Conservation (phyloP, 179 eudicot species). For the Patellifolia procumbens region DNA sequence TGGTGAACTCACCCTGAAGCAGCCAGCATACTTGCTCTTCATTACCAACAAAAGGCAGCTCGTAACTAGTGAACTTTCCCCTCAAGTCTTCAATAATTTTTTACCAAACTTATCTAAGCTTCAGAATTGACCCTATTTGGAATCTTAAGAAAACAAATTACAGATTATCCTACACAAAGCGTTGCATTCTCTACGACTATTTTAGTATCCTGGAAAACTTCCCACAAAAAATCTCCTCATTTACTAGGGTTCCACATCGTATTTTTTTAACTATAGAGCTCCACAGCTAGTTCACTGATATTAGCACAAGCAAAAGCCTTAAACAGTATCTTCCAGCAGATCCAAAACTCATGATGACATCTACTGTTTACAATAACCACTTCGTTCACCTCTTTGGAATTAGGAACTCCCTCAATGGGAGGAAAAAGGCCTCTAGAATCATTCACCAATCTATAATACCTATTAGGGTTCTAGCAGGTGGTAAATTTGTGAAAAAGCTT, state of each 20-base stretch:
- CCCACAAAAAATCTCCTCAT: not conserved
- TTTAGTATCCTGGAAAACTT: not conserved
- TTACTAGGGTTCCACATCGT: not conserved
- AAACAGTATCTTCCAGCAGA: conserved; percentile 1
- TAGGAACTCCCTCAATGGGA: not conserved
- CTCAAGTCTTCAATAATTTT: not conserved
- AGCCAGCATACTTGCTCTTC: not conserved
- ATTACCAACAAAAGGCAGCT: not conserved
- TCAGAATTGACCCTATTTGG: not conserved
- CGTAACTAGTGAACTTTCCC: not conserved
- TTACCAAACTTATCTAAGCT: not conserved
- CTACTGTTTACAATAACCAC: no score
- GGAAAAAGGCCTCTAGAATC: not conserved
- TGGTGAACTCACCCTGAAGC: not conserved
- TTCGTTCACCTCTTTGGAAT: not conserved
- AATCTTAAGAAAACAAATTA: not conserved
- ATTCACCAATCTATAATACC: not conserved
- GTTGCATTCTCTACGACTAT: not conserved
- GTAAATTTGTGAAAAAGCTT: not conserved
- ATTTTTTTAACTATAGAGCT: not conserved
- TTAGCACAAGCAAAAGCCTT: conserved; percentile 1
- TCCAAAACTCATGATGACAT: not conserved
- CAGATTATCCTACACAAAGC: not conserved
- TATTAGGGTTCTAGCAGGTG: not conserved
- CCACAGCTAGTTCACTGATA: not conserved